A percentile compares a stretch with the other conserved stretches of the same genome.
These are phyloP conservation scores for Amanita rimosa DNA, from an alignment of 768 basidiomycete species.

Conservation along the genomic window DNA sequence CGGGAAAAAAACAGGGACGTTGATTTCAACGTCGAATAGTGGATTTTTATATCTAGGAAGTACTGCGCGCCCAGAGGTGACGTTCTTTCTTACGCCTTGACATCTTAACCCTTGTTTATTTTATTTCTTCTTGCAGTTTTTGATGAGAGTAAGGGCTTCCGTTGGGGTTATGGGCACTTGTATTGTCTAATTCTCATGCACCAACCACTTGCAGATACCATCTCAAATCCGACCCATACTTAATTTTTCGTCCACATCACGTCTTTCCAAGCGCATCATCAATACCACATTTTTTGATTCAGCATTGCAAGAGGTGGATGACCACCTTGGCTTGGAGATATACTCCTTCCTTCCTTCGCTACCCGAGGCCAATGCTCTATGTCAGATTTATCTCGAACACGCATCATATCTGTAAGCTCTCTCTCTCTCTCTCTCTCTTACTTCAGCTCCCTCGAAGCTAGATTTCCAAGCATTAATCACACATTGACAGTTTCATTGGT, in stretches of 20 bases:
- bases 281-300: slow-evolving; percentile 21
- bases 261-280: slow-evolving; percentile 26
- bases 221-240: background rate
- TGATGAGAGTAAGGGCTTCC: slow-evolving; percentile 35
- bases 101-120: too few species aligned
- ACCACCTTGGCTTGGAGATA: slow-evolving; percentile 30
- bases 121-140: too few species aligned
- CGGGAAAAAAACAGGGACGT: slow-evolving; percentile 51
- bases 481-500: slow-evolving; percentile 35
- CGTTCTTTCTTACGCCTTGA: background rate
- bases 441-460: background rate
- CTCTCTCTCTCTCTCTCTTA: background rate
- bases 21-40: slow-evolving; percentile 29
- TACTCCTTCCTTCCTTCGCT: slow-evolving; percentile 40
- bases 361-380: slow-evolving; percentile 48
- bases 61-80: slow-evolving; percentile 59
- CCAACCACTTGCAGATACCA: background rate
- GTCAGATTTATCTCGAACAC: slow-evolving; percentile 55
- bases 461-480: background rate
- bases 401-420: slow-evolving; percentile 42
- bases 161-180: background rate
- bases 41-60: slow-evolving; percentile 49
- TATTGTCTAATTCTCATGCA: background rate
- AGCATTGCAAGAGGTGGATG: slow-evolving; percentile 21
- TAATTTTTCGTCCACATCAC: slow-evolving; percentile 6